Evolutionary conservation across 768 basidiomycete genomes (phyloP), one percentile per base, ranked within the genome.

Genomic region (Mycena pura): DNA sequence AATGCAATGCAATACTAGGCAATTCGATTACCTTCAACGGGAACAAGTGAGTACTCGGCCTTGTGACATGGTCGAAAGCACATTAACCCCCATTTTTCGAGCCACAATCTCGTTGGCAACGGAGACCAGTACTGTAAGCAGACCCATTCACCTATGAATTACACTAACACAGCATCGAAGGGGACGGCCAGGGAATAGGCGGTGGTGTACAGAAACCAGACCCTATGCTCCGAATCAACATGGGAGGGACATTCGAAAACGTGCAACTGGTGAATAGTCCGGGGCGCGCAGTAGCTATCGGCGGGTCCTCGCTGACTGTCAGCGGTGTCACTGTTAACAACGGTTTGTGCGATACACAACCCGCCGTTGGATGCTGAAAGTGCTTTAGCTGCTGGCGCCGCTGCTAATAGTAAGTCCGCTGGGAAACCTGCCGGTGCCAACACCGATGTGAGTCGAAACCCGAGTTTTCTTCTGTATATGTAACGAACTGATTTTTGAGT

Each of bases 151-250:
- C 27, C 4, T 17, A 19, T 6, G 15, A 6, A 6, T 9, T n/a
- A 9, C 27, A n/a, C 15, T 46, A 13, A 40, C 55, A 21, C 3
- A n/a, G 29, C 11, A 36, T 21, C 21, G 15, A 10, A 48, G 55
- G 49, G 50, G 59, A 60, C 19, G 58, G 58, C 5, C 74, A 24
- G 4, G 59, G 59, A 6, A 32, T 34, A 15, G 57, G 56, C 38
- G 67, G 64, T 5, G 67, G 67, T 2, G 65, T 56, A 2, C 21
- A 45, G 2, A 61, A 61, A n/a, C 60, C 52, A 1, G 67, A 57
- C n/a, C 67, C 67, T 0, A 68, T 68, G 67, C 43, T 68, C 7
- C 28, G 54, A 6, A 58, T 68, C 53, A 63, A 66, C 34, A 65
- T 65, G 62, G 61, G 67, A 8, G 67, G 67, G 14, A 55, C 53